Conservation (phyloP, 1,284 basidiomycete genomes). For the Boletus semigastroideus region DNA sequence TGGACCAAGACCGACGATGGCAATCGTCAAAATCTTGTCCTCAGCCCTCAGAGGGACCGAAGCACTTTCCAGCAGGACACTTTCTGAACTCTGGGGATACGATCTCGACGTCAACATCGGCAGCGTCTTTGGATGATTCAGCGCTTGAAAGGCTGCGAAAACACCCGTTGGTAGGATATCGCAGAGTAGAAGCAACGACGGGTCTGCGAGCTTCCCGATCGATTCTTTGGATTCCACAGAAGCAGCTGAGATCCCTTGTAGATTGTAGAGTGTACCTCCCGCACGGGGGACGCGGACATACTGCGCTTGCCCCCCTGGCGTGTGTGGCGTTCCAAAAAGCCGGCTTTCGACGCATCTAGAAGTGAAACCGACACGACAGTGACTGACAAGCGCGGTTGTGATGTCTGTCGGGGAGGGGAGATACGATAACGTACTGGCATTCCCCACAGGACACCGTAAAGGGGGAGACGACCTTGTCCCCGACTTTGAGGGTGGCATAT, state of each 20-base stretch:
- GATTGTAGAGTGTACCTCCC: constrained; percentile 75
- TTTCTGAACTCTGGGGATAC: constrained; percentile 50
- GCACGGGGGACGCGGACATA: constrained; percentile 80
- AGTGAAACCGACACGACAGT: constrained; percentile 76
- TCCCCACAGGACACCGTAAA: constrained; percentile 85
- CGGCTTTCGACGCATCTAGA: constrained; percentile 68
- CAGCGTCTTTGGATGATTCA: constrained; percentile 68
- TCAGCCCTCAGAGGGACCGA: constrained; percentile 36
- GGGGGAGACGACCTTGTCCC: constrained; percentile 85
- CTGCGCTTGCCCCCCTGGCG: constrained; percentile 87
- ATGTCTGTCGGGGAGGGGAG: not conserved
- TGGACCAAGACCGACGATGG: constrained; percentile 71
- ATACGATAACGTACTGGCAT: constrained; percentile 61
- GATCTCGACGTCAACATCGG: constrained; percentile 55
- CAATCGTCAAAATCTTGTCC: constrained; percentile 56
- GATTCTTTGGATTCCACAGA: constrained; percentile 36
- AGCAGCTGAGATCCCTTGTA: constrained; percentile 47
- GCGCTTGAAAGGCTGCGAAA: constrained; percentile 71
- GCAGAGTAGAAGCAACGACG: constrained; percentile 70
- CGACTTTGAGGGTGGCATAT: constrained; percentile 69
- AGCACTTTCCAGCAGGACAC: constrained; percentile 18
- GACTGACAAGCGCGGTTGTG: constrained; percentile 39
- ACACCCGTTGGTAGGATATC: constrained; percentile 80
- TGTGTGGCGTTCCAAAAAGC: constrained; percentile 70
- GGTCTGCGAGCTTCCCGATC: constrained; percentile 49